Evolutionary conservation across 2,329 filamentous ascomycete genomes (phyloP).

Genomic region (Monilinia vaccinii-corymbosi): DNA sequence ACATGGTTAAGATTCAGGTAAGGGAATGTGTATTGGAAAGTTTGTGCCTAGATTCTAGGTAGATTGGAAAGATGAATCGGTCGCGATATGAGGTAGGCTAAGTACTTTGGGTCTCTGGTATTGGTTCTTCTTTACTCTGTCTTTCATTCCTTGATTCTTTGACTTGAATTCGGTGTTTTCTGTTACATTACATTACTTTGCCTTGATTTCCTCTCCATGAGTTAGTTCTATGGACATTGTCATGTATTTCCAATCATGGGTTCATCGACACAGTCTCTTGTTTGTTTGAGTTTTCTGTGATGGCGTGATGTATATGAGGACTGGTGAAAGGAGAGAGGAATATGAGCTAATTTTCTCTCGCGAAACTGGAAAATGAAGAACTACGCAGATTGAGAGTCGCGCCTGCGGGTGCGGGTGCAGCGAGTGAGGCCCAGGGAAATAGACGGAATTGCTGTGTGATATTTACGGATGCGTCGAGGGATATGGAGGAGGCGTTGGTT

Average conservation of each 20-base stretch:
- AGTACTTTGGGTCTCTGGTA: constrained; percentile 2
- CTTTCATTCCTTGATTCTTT: neutral
- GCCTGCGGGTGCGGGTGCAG: neutral
- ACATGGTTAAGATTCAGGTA: neutral
- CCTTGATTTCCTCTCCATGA: neutral
- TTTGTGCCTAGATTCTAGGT: neutral
- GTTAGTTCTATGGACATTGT: neutral
- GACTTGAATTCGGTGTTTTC: neutral
- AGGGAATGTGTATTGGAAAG: neutral
- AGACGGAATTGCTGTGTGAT: constrained; percentile 23
- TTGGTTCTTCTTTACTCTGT: neutral
- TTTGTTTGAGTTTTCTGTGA: too few species aligned
- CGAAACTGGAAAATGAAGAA: constrained; percentile 5
- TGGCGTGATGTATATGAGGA: neutral
- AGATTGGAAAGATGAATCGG: constrained; percentile 18
- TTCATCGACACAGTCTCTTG: too few species aligned
- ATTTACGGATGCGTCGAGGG: constrained; percentile 21
- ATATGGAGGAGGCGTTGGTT: constrained; percentile 13
- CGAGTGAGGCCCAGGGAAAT: neutral
- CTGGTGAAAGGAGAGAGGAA: too few species aligned
- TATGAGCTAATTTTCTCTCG: neutral
- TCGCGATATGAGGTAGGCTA: constrained; percentile 22
- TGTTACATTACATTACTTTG: neutral
- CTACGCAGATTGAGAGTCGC: neutral
- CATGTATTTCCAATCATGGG: neutral